phyloP scores from a whole-genome alignment of 2,329 filamentous ascomycete species.

The Thielaviopsis musarum region DNA sequence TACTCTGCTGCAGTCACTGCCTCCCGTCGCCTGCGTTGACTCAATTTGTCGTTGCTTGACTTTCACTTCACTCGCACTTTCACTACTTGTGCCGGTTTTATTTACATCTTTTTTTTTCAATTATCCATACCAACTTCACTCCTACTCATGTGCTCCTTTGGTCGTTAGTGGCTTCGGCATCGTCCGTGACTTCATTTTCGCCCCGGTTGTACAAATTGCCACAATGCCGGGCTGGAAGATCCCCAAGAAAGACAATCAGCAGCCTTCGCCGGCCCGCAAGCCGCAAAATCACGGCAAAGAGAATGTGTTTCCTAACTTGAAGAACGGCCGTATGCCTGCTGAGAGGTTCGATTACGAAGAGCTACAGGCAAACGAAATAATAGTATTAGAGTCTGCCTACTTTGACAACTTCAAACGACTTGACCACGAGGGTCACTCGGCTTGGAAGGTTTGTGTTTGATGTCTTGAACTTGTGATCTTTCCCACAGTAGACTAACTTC shows the following conservation, averaged over 20 bases:
- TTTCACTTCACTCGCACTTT: background rate
- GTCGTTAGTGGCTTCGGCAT: constrained; percentile 1
- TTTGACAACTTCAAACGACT: constrained; percentile 72
- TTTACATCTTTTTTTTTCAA: background rate
- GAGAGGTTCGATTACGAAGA: constrained; percentile 55
- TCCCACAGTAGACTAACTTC: constrained; percentile 10
- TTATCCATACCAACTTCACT: background rate
- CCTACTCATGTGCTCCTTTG: background rate
- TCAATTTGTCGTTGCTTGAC: background rate
- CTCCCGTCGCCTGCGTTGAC: background rate
- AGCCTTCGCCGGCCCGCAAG: background rate
- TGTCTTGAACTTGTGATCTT: no score
- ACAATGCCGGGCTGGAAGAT: constrained; percentile 36
- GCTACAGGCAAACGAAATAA: constrained; percentile 73
- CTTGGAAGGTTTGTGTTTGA: constrained; percentile 57
- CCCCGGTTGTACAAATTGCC: background rate
- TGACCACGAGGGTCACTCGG: constrained; percentile 44
- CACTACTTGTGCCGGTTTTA: background rate
- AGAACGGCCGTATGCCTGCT: constrained; percentile 24
- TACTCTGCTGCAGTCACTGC: background rate
- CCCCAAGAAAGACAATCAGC: constrained; percentile 22
- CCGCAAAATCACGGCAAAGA: background rate
- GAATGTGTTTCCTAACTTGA: constrained; percentile 31
- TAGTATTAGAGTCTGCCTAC: constrained; percentile 76
- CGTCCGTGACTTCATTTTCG: background rate